Conservation (phyloP, 306 rosid species). For the Dalbergia cultrata region DNA sequence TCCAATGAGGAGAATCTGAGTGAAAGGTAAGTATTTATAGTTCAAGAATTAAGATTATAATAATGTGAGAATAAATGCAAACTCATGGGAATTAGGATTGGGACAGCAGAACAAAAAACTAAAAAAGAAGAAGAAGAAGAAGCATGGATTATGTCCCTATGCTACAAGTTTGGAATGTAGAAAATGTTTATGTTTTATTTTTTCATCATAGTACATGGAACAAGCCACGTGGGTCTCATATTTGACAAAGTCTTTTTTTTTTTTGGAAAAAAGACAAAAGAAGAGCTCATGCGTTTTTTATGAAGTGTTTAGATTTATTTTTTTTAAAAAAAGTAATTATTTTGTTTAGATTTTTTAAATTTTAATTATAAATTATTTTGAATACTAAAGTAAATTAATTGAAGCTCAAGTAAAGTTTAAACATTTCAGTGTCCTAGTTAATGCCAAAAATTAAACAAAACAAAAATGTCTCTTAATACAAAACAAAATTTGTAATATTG, state of each 20-base stretch:
- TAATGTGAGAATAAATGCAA: neutral
- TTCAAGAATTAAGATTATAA: neutral
- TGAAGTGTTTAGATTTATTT: no score
- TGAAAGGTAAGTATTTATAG: conserved; percentile 50
- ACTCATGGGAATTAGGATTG: neutral
- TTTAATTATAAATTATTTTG: no score
- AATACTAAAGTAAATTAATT: no score
- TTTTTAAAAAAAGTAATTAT: no score
- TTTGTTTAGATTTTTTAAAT: no score
- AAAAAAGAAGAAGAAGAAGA: neutral
- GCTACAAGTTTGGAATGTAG: conserved; percentile 26
- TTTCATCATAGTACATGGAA: conserved; percentile 4
- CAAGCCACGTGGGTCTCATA: neutral
- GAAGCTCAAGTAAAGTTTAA: no score
- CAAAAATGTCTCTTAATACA: no score
- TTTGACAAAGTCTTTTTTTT: conserved; percentile 8
- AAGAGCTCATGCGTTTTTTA: no score
- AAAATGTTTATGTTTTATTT: neutral
- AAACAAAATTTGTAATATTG: no score
- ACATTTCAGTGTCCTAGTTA: no score
- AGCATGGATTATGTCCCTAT: conserved; percentile 47
- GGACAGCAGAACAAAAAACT: conserved; percentile 13
- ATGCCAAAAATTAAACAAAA: no score
- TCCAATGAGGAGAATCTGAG: conserved; percentile 11
- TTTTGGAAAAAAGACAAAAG: no score